phyloP scores from a whole-genome alignment of 2,329 filamentous ascomycete genomes.

The Dactylellina drechsleri region DNA sequence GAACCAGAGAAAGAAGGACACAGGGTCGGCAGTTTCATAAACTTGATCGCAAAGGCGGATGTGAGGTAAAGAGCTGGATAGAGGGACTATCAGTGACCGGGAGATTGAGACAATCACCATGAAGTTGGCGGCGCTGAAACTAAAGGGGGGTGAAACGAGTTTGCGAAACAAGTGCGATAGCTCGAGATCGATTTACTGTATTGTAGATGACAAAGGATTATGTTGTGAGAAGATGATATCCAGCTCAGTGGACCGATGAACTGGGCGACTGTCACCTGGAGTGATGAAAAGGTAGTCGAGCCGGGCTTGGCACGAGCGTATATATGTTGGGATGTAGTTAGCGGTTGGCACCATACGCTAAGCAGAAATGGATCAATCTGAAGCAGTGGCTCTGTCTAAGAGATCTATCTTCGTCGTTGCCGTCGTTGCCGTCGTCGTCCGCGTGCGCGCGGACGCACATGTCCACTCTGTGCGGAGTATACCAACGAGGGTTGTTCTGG shows the following conservation, averaged over 20 bases:
- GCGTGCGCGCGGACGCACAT: constrained; percentile 3
- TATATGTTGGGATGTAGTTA: too few species aligned
- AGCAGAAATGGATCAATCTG: too few species aligned
- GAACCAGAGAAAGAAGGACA: too few species aligned
- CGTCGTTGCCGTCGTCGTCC: background rate
- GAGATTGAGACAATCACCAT: background rate
- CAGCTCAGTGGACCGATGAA: background rate
- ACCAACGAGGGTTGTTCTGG: background rate
- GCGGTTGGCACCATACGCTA: background rate
- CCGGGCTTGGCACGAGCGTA: too few species aligned
- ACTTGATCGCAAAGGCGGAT: too few species aligned
- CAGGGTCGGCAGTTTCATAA: too few species aligned
- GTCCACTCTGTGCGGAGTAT: background rate
- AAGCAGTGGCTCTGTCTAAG: too few species aligned
- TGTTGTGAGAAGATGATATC: background rate
- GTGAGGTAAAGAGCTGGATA: background rate
- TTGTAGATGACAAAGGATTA: too few species aligned
- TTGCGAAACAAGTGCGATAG: too few species aligned
- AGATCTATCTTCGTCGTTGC: background rate
- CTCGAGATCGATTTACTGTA: too few species aligned
- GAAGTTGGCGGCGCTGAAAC: background rate
- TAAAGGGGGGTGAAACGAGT: background rate
- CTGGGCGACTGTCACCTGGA: too few species aligned
- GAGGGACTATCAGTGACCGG: background rate
- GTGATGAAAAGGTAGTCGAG: too few species aligned